Percentiles rank a stretch among this genome's conserved stretches.
These are phyloP conservation scores for Williopsis jadinii DNA, from an alignment of 1,139 yeast species.

Conservation along the genomic window DNA sequence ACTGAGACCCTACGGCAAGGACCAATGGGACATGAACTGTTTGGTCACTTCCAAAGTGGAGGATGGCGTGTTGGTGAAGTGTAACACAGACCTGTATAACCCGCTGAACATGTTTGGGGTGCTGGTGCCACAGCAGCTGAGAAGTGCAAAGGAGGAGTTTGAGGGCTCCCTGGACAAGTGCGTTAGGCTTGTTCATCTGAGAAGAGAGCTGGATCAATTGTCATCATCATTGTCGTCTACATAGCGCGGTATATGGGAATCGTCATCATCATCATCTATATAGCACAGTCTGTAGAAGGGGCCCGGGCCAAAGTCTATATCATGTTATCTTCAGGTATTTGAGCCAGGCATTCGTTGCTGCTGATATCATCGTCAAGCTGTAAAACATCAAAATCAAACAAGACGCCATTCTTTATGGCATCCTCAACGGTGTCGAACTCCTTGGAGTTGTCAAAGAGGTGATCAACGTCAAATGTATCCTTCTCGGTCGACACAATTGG, in stretches of 20 bases:
- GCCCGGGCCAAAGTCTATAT: too few species aligned
- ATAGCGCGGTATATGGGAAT: too few species aligned
- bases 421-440: too few species aligned
- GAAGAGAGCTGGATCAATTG: slow-evolving; percentile 1
- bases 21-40: slow-evolving; percentile 25
- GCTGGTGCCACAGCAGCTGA: slow-evolving; percentile 37
- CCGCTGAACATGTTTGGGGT: slow-evolving; percentile 48
- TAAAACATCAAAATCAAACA: too few species aligned
- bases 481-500: neutral
- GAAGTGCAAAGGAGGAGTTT: slow-evolving; percentile 35
- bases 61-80: neutral
- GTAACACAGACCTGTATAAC: slow-evolving; percentile 21
- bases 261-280: neutral
- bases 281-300: too few species aligned
- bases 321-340: too few species aligned
- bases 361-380: too few species aligned
- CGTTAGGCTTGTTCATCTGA: slow-evolving; percentile 15
- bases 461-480: too few species aligned
- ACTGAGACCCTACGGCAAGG: slow-evolving; percentile 21
- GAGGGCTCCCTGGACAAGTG: slow-evolving; percentile 25
- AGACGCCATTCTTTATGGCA: too few species aligned
- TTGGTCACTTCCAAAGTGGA: slow-evolving; percentile 17
- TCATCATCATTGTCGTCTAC: neutral
- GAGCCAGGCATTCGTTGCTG: too few species aligned
- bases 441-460: too few species aligned